Percentiles rank a stretch among this genome's conserved stretches.
phyloP scores from a whole-genome alignment of 768 basidiomycete genomes.

The Calvatia gigantea region DNA sequence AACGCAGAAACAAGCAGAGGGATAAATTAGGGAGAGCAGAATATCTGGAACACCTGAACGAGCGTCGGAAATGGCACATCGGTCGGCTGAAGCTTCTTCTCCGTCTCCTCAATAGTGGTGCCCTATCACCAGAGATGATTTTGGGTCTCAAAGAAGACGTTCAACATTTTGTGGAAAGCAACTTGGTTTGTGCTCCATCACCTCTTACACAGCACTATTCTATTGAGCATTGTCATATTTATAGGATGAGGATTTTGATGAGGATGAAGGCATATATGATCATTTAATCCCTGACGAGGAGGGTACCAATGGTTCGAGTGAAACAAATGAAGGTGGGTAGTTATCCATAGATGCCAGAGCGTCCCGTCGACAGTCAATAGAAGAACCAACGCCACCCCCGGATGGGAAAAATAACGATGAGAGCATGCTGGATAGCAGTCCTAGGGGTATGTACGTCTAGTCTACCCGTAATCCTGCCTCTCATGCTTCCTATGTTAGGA shows the following conservation, averaged over 20 bases:
- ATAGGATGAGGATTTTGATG: slow-evolving; percentile 96
- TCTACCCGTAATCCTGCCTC: slow-evolving; percentile 5
- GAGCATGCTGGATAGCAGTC: slow-evolving; percentile 68
- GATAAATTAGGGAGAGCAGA: slow-evolving; percentile 69
- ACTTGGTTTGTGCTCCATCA: slow-evolving; percentile 60
- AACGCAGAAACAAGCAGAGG: slow-evolving; percentile 74
- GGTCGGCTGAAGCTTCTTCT: slow-evolving; percentile 89
- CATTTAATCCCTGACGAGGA: slow-evolving; percentile 78
- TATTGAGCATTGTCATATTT: neutral
- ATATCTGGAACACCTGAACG: slow-evolving; percentile 86
- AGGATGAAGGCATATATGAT: slow-evolving; percentile 96
- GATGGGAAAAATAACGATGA: slow-evolving; percentile 82
- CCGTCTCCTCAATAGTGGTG: slow-evolving; percentile 91
- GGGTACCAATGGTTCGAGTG: slow-evolving; percentile 75
- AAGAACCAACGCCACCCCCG: slow-evolving; percentile 60
- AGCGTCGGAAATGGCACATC: slow-evolving; percentile 94
- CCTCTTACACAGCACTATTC: neutral
- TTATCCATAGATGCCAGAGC: neutral
- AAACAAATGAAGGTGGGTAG: slow-evolving; percentile 64
- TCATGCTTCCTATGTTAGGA: slow-evolving; percentile 40
- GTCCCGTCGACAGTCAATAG: slow-evolving; percentile 27
- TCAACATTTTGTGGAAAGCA: slow-evolving; percentile 92
- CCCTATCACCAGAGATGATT: slow-evolving; percentile 78
- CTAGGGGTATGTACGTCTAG: slow-evolving; percentile 58
- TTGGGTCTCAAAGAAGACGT: slow-evolving; percentile 89